Percentiles rank a stretch among this genome's conserved stretches.
Evolutionary conservation across 2,329 filamentous ascomycete genomes (phyloP).

Genomic region (Orbilia oligospora): DNA sequence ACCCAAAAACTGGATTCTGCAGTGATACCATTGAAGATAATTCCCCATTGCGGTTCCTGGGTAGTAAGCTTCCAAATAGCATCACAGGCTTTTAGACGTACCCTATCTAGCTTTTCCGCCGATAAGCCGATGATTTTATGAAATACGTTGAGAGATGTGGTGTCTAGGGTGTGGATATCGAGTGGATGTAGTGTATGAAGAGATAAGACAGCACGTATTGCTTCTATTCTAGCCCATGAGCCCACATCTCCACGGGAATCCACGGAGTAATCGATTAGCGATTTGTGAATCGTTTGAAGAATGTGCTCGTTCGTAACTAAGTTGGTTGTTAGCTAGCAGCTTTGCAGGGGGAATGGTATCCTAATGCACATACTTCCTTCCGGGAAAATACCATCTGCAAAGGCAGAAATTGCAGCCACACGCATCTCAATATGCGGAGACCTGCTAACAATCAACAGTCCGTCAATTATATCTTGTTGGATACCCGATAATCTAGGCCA

Average conservation of each 20-base stretch:
- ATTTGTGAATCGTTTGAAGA: conserved; percentile 64
- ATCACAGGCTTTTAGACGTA: conserved; percentile 78
- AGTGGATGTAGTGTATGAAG: conserved; percentile 44
- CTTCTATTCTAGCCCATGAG: conserved; percentile 85
- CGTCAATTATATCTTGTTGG: conserved; percentile 60
- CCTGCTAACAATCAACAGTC: conserved; percentile 58
- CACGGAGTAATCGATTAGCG: conserved; percentile 90
- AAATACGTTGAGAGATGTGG: conserved; percentile 56
- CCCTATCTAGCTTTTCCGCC: conserved; percentile 90
- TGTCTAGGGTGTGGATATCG: conserved; percentile 39
- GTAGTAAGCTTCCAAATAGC: conserved; percentile 69
- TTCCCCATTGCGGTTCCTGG: conserved; percentile 60
- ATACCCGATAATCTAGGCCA: conserved; percentile 29
- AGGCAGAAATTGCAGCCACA: conserved; percentile 63
- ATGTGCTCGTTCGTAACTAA: conserved; percentile 52
- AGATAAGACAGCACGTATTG: conserved; percentile 76
- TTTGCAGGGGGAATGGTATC: background rate
- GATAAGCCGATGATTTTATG: conserved; percentile 75
- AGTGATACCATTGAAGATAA: conserved; percentile 59
- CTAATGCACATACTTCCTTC: conserved; percentile 35
- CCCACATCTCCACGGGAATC: conserved; percentile 91
- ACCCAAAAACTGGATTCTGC: conserved; percentile 56
- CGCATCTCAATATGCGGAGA: conserved; percentile 62
- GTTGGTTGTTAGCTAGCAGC: conserved; percentile 1
- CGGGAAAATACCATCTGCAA: conserved; percentile 58